Percentiles rank a stretch among this genome's conserved stretches.
Evolutionary conservation across 805 yeast species (phyloP).

Genomic region (Candida lessepsii): DNA sequence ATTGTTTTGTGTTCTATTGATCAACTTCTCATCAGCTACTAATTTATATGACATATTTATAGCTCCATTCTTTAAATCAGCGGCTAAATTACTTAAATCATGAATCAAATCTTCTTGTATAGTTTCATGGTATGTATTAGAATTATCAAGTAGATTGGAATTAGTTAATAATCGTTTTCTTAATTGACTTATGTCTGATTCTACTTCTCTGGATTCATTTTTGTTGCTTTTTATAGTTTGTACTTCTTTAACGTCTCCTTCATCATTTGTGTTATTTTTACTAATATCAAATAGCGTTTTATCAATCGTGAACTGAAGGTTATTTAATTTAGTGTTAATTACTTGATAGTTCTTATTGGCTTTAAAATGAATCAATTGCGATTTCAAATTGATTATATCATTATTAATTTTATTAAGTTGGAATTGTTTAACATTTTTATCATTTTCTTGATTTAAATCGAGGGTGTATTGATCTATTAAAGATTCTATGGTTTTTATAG

Average conservation of each 20-base stretch:
- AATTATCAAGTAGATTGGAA: slow-evolving; percentile 6
- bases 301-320: slow-evolving; percentile 12
- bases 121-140: slow-evolving; percentile 40
- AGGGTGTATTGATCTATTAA: slow-evolving; percentile 20
- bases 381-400: slow-evolving; percentile 12
- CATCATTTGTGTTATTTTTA: not conserved
- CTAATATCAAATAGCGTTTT: not conserved
- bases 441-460: slow-evolving; percentile 4
- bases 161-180: slow-evolving; percentile 12
- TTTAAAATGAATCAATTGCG: slow-evolving; percentile 8
- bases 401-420: slow-evolving; percentile 8
- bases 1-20: slow-evolving; percentile 35
- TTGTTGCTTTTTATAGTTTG: not conserved
- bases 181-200: slow-evolving; percentile 9
- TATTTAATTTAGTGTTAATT: slow-evolving; percentile 10
- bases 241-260: not conserved
- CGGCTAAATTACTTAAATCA: slow-evolving; percentile 50
- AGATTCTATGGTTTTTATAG: slow-evolving; percentile 18
- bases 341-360: slow-evolving; percentile 8
- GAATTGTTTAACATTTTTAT: not conserved
- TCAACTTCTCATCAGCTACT: slow-evolving; percentile 32
- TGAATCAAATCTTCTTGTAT: slow-evolving; percentile 48
- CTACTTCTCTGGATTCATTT: not conserved
- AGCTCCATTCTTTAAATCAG: slow-evolving; percentile 49
- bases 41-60: slow-evolving; percentile 35